phyloP scores from a whole-genome alignment of 108 stramenopile genomes.

The Chaetoceros muelleri region DNA sequence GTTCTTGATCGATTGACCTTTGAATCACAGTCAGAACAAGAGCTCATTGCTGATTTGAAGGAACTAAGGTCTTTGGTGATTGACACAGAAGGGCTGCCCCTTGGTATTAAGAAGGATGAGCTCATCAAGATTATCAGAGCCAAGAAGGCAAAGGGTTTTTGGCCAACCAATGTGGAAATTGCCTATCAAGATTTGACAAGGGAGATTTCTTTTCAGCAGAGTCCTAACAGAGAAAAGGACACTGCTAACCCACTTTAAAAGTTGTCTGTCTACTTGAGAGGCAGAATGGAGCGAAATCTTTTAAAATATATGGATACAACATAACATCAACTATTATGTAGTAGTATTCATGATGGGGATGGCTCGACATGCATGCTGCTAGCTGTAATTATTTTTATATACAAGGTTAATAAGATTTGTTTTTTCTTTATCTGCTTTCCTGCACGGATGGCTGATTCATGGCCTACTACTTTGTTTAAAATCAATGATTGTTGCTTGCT shows the following conservation, averaged over 20 bases:
- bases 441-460: no score
- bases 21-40: slow-evolving; percentile 41
- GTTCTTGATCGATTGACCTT: slow-evolving; percentile 36
- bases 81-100: slow-evolving; percentile 54
- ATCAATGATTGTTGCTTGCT: no score
- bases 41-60: slow-evolving; percentile 41
- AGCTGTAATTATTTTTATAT: no score
- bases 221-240: slow-evolving; percentile 70
- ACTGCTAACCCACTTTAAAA: slow-evolving; percentile 45
- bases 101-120: slow-evolving; percentile 80
- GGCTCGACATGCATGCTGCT: no score
- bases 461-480: no score
- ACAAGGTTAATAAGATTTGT: no score
- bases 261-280: no score
- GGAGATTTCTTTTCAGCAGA: slow-evolving; percentile 69
- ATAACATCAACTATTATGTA: no score
- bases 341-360: no score
- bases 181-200: slow-evolving; percentile 58
- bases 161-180: slow-evolving; percentile 73
- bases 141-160: slow-evolving; percentile 71
- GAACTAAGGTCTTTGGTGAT: slow-evolving; percentile 33
- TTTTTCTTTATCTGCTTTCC: no score
- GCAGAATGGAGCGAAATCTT: no score
- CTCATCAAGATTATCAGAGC: slow-evolving; percentile 60
- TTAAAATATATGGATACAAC: no score